Evolutionary conservation across 164 flowering plant species (phyloP).

Genomic region (Berberis vulgaris): DNA sequence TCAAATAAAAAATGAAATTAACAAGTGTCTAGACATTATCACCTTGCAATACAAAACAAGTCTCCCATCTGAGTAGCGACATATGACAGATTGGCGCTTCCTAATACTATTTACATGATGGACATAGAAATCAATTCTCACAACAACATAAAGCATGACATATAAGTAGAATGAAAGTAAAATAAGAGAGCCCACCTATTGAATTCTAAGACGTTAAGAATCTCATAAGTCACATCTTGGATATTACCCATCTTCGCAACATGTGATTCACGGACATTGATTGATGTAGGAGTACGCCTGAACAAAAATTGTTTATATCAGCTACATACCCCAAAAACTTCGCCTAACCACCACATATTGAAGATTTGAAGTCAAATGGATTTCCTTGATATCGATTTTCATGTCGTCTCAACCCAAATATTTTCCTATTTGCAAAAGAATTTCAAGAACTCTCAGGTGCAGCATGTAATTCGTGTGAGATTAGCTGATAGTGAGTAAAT

Average conservation of each 20-base stretch:
- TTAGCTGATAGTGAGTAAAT: too few relatives aligned
- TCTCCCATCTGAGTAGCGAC: conserved; percentile 88
- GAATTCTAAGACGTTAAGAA: conserved; percentile 47
- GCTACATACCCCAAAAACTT: too few relatives aligned
- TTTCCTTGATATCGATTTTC: too few relatives aligned
- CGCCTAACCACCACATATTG: too few relatives aligned
- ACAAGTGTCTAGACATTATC: conserved; percentile 12
- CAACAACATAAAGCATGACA: conserved; percentile 5
- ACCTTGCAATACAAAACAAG: conserved; percentile 97
- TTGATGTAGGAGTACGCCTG: conserved; percentile 95
- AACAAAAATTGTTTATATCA: conserved; percentile 2
- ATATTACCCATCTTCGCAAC: too few relatives aligned
- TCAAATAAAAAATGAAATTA: conserved; percentile 5
- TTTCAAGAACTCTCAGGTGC: too few relatives aligned
- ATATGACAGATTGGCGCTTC: conserved; percentile 20
- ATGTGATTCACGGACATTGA: too few relatives aligned
- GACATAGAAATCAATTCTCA: conserved; percentile 10
- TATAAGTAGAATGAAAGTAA: neutral
- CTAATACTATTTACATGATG: conserved; percentile 48
- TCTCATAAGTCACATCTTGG: too few relatives aligned
- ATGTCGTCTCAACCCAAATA: too few relatives aligned
- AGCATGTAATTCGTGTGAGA: too few relatives aligned
- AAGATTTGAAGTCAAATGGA: too few relatives aligned
- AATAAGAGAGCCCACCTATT: conserved; percentile 49
- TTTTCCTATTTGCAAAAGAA: too few relatives aligned